Conservation (phyloP, 1,284 basidiomycete species). For the Ceratobasidium sp. region DNA sequence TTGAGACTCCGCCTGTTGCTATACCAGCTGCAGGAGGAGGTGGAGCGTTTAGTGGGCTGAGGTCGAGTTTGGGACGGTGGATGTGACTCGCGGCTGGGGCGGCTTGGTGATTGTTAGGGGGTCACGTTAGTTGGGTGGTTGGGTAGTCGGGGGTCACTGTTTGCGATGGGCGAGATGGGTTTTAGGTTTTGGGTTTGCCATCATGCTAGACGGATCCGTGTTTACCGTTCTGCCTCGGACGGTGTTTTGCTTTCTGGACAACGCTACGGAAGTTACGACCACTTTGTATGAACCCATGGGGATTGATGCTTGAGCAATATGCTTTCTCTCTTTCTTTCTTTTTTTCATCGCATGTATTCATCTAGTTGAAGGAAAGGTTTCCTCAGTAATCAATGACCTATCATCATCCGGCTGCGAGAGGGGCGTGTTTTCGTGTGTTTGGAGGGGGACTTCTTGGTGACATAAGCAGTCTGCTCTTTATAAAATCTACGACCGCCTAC, state of each 20-base stretch:
- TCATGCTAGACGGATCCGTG: too few relatives aligned
- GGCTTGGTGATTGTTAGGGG: background rate
- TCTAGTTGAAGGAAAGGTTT: conserved; percentile 8
- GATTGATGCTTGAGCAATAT: conserved; percentile 4
- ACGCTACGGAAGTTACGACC: conserved; percentile 13
- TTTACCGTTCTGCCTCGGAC: too few relatives aligned
- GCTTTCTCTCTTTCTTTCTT: conserved; percentile 4
- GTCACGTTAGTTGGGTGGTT: background rate
- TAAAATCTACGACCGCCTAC: too few relatives aligned
- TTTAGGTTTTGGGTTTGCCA: too few relatives aligned
- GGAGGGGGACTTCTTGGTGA: too few relatives aligned
- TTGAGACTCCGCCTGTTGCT: background rate
- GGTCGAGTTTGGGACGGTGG: conserved; percentile 19
- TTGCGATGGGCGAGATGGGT: too few relatives aligned
- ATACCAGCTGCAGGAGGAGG: background rate
- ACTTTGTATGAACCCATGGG: conserved; percentile 27
- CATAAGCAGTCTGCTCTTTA: too few relatives aligned
- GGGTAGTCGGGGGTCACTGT: background rate
- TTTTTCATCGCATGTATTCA: conserved; percentile 14
- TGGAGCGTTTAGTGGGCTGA: background rate
- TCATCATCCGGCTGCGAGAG: too few relatives aligned
- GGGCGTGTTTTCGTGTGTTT: too few relatives aligned
- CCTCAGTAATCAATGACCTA: conserved; percentile 1
- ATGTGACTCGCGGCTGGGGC: conserved; percentile 12
- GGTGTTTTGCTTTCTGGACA: background rate